phyloP scores from a whole-genome alignment of 148 eudicot species.

The Rhododendron simsii region DNA sequence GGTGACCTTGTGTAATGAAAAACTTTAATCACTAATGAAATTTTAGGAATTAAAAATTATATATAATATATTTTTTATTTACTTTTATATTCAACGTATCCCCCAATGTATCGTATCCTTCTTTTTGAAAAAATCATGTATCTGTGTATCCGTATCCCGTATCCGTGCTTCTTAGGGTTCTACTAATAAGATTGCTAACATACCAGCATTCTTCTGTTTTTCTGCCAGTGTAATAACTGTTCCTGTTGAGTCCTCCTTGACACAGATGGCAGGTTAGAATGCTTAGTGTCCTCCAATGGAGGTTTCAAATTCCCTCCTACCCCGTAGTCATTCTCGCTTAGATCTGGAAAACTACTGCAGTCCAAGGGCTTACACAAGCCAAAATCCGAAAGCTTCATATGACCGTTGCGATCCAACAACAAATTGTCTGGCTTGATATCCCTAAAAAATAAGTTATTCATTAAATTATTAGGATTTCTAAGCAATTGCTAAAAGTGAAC shows the following conservation, averaged over 20 bases:
- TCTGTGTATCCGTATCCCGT: too few relatives aligned
- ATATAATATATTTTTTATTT: too few relatives aligned
- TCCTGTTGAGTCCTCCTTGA: slow-evolving; percentile 32
- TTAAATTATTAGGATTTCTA: not conserved
- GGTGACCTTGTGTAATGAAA: too few relatives aligned
- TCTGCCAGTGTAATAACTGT: slow-evolving; percentile 37
- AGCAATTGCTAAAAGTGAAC: not conserved
- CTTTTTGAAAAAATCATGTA: too few relatives aligned
- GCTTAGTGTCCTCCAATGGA: not conserved
- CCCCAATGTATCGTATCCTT: too few relatives aligned
- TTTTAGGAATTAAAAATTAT: too few relatives aligned
- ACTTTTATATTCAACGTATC: too few relatives aligned
- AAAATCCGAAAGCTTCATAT: slow-evolving; percentile 35
- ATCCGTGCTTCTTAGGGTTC: not conserved
- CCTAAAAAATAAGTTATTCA: slow-evolving; percentile 5
- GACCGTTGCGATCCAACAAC: slow-evolving; percentile 34
- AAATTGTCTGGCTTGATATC: slow-evolving; percentile 44
- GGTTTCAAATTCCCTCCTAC: slow-evolving; percentile 1
- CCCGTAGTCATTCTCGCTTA: slow-evolving; percentile 19
- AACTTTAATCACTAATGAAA: too few relatives aligned
- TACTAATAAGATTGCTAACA: slow-evolving; percentile 3
- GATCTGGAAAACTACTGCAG: slow-evolving; percentile 20
- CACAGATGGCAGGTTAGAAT: slow-evolving; percentile 7
- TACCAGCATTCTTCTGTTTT: slow-evolving; percentile 36
- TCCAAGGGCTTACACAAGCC: slow-evolving; percentile 41